Percentiles rank a stretch among this genome's conserved stretches.
phyloP scores from a whole-genome alignment of 140 eudicot species.

The Ambrosia hybrid region DNA sequence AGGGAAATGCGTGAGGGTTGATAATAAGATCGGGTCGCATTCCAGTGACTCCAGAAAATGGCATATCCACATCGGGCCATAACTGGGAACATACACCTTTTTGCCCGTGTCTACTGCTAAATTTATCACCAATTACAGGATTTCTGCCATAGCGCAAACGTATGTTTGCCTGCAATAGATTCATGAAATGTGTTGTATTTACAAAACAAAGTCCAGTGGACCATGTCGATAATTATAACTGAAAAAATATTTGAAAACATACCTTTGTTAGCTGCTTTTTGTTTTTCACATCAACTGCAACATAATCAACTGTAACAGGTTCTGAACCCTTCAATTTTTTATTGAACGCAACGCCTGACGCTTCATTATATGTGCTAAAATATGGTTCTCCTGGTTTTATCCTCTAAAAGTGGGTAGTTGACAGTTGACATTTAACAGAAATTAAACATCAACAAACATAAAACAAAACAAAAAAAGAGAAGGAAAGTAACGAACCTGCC shows the following conservation, averaged over 20 bases:
- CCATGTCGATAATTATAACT: not conserved
- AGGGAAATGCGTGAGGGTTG: conserved; percentile 98
- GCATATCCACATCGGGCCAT: conserved; percentile 95
- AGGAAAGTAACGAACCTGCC: conserved; percentile 55
- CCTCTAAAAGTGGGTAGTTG: conserved; percentile 46
- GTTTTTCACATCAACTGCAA: conserved; percentile 74
- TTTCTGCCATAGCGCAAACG: conserved; percentile 79
- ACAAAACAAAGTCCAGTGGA: not conserved
- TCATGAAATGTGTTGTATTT: too few relatives aligned
- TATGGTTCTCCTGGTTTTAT: conserved; percentile 71
- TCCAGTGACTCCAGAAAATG: conserved; percentile 81
- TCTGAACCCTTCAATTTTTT: conserved; percentile 73
- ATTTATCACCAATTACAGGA: conserved; percentile 92
- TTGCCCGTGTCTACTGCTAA: conserved; percentile 97
- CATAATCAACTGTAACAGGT: conserved; percentile 81
- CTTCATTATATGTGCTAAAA: conserved; percentile 50
- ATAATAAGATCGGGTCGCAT: conserved; percentile 99
- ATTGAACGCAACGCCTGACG: conserved; percentile 31
- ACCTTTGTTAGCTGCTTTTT: conserved; percentile 74
- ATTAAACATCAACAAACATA: too few relatives aligned
- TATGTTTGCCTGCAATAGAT: conserved; percentile 63
- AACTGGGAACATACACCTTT: conserved; percentile 98
- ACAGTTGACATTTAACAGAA: conserved; percentile 19
- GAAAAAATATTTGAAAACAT: not conserved
- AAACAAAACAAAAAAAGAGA: not conserved